phyloP scores from a whole-genome alignment of 768 basidiomycete species.

The Panellus pusillus region DNA sequence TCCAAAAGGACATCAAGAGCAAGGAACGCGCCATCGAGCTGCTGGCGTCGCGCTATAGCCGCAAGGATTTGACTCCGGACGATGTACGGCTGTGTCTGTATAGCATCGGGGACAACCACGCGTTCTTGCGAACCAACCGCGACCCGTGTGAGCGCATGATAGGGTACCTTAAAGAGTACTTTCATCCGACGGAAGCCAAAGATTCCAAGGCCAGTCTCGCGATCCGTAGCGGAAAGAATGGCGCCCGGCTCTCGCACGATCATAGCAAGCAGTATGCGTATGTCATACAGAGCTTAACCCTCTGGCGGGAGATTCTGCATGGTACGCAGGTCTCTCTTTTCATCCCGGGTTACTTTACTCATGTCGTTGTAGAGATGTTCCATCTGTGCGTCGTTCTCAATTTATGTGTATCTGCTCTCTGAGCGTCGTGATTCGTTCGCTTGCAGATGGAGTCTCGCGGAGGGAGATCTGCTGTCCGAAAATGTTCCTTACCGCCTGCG shows the following conservation, averaged over 20 bases:
- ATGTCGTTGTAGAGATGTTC: constrained; percentile 69
- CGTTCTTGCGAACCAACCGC: constrained; percentile 82
- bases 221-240: constrained; percentile 78
- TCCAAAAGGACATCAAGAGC: constrained; percentile 79
- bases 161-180: constrained; percentile 67
- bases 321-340: constrained; percentile 43
- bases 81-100: constrained; percentile 76
- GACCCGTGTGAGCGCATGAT: constrained; percentile 91
- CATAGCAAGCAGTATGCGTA: constrained; percentile 85
- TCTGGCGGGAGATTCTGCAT: constrained; percentile 85
- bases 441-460: constrained; percentile 46
- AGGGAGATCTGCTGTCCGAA: constrained; percentile 80
- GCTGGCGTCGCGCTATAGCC: constrained; percentile 63
- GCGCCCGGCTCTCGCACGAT: constrained; percentile 81
- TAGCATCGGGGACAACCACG: constrained; percentile 88
- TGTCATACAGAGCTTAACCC: constrained; percentile 81
- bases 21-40: constrained; percentile 86
- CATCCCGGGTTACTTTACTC: neutral
- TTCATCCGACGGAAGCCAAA: constrained; percentile 70
- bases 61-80: constrained; percentile 61
- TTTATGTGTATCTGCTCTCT: neutral
- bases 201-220: constrained; percentile 68
- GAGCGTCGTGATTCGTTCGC: neutral
- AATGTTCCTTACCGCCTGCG: constrained; percentile 74
- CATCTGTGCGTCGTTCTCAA: constrained; percentile 60